Conservation (phyloP, 495 filamentous ascomycete genomes). For the Lentithecium fluviatile region DNA sequence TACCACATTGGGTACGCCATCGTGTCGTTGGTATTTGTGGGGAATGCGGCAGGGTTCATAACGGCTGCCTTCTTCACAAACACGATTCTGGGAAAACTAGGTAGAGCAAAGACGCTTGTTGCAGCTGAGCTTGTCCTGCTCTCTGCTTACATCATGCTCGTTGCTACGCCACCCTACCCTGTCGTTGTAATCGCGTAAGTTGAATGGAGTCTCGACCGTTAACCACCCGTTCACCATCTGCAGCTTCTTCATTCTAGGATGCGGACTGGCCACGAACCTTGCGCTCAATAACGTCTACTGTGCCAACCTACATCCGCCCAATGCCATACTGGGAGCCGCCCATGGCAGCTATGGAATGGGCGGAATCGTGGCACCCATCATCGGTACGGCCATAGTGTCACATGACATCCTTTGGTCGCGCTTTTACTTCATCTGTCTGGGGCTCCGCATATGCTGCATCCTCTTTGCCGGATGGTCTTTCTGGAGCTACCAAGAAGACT, state of each 20-base stretch:
- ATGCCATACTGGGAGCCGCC: conserved; percentile 59
- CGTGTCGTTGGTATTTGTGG: conserved; percentile 77
- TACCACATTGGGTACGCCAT: conserved; percentile 72
- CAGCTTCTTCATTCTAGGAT: conserved; percentile 59
- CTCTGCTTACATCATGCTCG: conserved; percentile 62
- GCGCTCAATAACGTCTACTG: conserved; percentile 75
- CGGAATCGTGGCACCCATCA: conserved; percentile 63
- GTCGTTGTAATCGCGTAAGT: conserved; percentile 55
- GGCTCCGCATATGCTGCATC: conserved; percentile 52
- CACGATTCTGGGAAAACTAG: conserved; percentile 54
- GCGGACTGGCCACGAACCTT: conserved; percentile 64
- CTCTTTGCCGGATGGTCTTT: conserved; percentile 57
- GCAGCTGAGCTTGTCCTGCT: conserved; percentile 52
- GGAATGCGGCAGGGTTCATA: conserved; percentile 76
- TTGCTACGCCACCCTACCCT: conserved; percentile 66
- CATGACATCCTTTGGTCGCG: conserved; percentile 54
- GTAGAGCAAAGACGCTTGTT: conserved; percentile 61
- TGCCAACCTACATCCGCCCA: conserved; percentile 64
- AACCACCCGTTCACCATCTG: not conserved
- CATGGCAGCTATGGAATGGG: conserved; percentile 76
- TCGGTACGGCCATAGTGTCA: conserved; percentile 65
- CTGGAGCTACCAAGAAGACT: conserved; percentile 54
- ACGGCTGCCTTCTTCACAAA: conserved; percentile 65
- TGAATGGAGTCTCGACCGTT: too few species aligned
- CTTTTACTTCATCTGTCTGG: conserved; percentile 60